Evolutionary conservation across 2,329 filamentous ascomycete genomes (phyloP), one percentile per base, ranked within the genome.

Genomic region (Diaporthe australafricana): DNA sequence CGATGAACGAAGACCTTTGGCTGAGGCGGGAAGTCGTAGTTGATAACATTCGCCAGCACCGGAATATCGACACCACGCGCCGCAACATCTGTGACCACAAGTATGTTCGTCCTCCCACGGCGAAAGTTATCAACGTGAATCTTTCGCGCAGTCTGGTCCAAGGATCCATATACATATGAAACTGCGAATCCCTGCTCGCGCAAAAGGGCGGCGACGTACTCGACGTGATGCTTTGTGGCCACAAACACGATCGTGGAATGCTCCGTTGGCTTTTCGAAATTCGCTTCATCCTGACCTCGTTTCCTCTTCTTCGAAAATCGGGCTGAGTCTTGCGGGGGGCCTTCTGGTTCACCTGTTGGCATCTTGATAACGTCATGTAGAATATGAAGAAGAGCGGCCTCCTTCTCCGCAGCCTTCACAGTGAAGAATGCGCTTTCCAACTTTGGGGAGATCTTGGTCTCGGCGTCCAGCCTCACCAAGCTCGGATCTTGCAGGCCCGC

Each of bases 51-150:
- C 70, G 94, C 95, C 45, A 99, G 87, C 57, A 98, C 89, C 0
- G 96, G 96, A 76, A 99, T 98, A 90, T 99, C 96, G 74, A 99
- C 97, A 90, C 96, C 96, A 86, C 96, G 90, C 27, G 96, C 96
- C 17, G 96, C 96, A 68, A 99, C 95, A 80, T 99, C 96, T 1
- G 96, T 99, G 55, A 98, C 96, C 3, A 99, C 95, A 11, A 99
- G 84, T 60, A 99, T 95, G 76, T 98, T 96, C 0, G 94, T 93
- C 75, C 92, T 89, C 8, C 96, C 96, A 30, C 87, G 88, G 72
- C 97, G 89, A 81, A 99, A 99, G 75, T 95, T 92, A 72, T 97
- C 92, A 17, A 98, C 94, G 78, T 99, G 95, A 30, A 95, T 93
- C 79, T 95, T 94, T 80, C 96, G 92, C 40, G 96, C 96, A 5